These are phyloP conservation scores for Botrytis deweyae DNA, from an alignment of 2,329 filamentous ascomycete species.

Conservation along the genomic window DNA sequence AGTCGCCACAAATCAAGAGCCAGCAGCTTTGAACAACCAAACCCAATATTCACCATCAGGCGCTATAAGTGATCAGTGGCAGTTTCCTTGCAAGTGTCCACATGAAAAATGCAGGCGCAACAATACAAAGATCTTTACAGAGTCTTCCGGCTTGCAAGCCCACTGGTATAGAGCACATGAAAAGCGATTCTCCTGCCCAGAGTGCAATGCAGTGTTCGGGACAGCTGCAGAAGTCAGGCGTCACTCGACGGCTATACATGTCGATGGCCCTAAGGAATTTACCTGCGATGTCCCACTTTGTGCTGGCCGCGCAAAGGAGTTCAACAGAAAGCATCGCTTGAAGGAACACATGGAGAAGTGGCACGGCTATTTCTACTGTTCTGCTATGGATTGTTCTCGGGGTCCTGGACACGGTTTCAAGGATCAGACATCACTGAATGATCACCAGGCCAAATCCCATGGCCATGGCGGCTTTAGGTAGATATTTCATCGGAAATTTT, in stretches of 20 bases:
- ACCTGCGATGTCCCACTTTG: background rate
- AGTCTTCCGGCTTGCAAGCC: background rate
- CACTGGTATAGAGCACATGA: background rate
- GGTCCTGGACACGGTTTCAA: background rate
- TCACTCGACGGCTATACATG: background rate
- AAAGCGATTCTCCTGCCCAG: background rate
- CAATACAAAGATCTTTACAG: background rate
- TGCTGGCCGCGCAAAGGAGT: background rate
- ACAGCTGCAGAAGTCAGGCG: background rate
- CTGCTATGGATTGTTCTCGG: background rate
- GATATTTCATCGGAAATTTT: too few species aligned
- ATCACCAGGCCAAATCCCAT: background rate
- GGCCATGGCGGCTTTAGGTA: too few species aligned
- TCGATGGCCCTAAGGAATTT: background rate
- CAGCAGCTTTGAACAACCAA: background rate
- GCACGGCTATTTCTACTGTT: background rate
- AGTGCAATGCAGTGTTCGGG: background rate
- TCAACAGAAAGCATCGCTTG: background rate
- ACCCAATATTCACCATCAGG: background rate
- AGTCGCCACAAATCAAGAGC: background rate
- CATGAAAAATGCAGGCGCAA: background rate
- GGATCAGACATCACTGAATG: background rate
- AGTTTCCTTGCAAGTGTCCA: background rate
- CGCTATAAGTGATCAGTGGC: background rate
- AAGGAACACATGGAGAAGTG: constrained; percentile 4